Evolutionary conservation across 2,329 filamentous ascomycete genomes (phyloP), one percentile per base, ranked within the genome.

Genomic region (Penicillium frequentans): DNA sequence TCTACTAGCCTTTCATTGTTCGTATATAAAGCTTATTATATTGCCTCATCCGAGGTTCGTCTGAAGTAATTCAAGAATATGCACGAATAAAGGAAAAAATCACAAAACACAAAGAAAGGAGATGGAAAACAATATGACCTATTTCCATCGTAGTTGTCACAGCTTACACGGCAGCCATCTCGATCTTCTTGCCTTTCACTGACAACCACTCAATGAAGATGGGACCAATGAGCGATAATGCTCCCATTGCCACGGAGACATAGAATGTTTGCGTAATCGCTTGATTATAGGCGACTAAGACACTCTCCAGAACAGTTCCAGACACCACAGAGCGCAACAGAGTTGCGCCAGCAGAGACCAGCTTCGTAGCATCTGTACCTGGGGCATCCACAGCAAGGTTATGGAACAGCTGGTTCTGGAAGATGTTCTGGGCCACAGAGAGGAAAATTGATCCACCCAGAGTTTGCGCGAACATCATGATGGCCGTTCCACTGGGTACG

Each of bases 131-230:
- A 27, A 27, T 6, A 44, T 44, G 26, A 14, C 2, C 21, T 29
- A 10, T 23, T 4, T 10, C 9, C 19, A 14, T 31, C 37, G 29
- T 4, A 23, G 8, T n/a, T 1, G 11, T 48, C n/a, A 19, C 45
- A 16, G 45, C 16, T 19, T 44, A 59, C 24, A 47, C 57, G 21
- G 57, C 53, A n/a, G 57, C 35, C 49, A 53, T 55, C 45, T 59
- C 57, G 19, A 59, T 59, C 49, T 59, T 59, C 53, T 55, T 55
- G 7, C 70, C 71, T 61, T 75, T 77, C 26, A 78, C 72, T 4
- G 70, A 75, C 52, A 74, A 67, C 76, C 76, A 78, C 58, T 77
- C 69, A 13, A 78, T 61, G 31, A 69, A 71, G 26, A 75, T 57
- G 1, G 72, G 69, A 0, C 69, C 72, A 33, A 77, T 42, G 5